These are phyloP conservation scores for Macrophomina pseudophaseolina DNA, from an alignment of 2,329 filamentous ascomycete species.

Conservation along the genomic window DNA sequence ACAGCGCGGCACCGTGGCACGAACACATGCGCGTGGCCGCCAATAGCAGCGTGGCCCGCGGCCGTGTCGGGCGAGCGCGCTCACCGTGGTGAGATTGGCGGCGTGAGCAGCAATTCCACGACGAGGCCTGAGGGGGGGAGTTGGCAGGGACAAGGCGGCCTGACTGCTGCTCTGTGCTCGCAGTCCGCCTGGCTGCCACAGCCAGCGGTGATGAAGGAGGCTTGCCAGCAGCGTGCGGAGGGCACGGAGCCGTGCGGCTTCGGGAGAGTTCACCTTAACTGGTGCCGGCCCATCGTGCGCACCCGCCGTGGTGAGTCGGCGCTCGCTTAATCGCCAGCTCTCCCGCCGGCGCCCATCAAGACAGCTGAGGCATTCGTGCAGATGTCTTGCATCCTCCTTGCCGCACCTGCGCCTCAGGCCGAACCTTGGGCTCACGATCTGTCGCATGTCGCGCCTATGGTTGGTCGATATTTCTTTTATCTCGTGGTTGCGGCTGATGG, in stretches of 20 bases:
- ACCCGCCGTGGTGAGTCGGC: conserved; percentile 2
- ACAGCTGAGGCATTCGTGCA: conserved; percentile 7
- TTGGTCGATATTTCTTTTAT: background rate
- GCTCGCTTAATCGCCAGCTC: conserved; percentile 5
- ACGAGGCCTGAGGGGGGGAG: background rate
- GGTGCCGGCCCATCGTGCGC: conserved; percentile 3
- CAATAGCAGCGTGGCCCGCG: conserved; percentile 13
- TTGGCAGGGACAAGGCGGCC: background rate
- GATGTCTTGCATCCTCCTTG: conserved; percentile 11
- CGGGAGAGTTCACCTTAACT: conserved; percentile 9
- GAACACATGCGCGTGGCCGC: conserved; percentile 17
- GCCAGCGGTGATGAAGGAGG: conserved; percentile 16
- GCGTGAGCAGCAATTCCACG: background rate
- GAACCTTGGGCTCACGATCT: background rate
- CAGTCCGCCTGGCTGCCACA: background rate
- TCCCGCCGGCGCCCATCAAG: background rate
- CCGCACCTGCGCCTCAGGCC: conserved; percentile 9
- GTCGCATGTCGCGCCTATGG: background rate
- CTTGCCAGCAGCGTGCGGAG: background rate
- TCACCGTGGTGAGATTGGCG: background rate
- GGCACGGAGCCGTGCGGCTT: conserved; percentile 1
- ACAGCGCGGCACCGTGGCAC: conserved; percentile 9
- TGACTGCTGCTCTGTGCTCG: conserved; percentile 11
- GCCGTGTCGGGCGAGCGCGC: conserved; percentile 11
- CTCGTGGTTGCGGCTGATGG: background rate